Conservation (phyloP, 1,284 basidiomycete species). For the Rhodotorula sp. region DNA sequence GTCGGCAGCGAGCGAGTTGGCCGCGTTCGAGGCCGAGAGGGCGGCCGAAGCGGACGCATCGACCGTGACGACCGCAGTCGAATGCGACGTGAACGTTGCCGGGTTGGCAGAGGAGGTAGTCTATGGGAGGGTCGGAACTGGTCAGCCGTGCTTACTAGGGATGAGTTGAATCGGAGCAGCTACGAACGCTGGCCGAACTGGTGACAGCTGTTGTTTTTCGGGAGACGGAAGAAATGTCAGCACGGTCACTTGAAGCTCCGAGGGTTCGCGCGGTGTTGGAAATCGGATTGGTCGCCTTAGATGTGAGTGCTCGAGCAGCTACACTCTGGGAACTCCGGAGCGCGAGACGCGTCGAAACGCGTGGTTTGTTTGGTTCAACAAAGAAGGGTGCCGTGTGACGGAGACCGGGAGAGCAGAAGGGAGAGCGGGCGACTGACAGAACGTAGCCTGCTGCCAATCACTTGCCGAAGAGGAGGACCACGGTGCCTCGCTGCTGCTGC, state of each 20-base stretch:
- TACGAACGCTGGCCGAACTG: background rate
- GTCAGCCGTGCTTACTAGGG: background rate
- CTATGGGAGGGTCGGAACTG: background rate
- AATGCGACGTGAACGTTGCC: background rate
- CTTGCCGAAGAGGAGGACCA: background rate
- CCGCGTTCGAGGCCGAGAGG: slow-evolving; percentile 9
- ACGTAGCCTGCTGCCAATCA: background rate
- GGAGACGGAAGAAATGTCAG: no score
- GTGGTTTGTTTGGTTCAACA: background rate
- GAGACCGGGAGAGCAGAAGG: background rate
- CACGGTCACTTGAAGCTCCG: no score
- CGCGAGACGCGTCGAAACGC: background rate
- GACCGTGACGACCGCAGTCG: slow-evolving; percentile 18
- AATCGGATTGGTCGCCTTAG: no score
- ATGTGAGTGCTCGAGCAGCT: background rate
- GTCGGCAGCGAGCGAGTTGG: slow-evolving; percentile 3
- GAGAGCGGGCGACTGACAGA: background rate
- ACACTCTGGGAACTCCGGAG: background rate
- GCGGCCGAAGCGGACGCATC: slow-evolving; percentile 23
- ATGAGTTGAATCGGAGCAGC: no score
- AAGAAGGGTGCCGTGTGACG: background rate
- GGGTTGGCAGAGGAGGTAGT: background rate
- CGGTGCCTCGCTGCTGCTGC: background rate
- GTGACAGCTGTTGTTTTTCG: no score
- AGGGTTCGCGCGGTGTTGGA: no score